Evolutionary conservation across 768 basidiomycete genomes (phyloP), one percentile per base, ranked within the genome.

Genomic region (Pleurotus cornucopiae): DNA sequence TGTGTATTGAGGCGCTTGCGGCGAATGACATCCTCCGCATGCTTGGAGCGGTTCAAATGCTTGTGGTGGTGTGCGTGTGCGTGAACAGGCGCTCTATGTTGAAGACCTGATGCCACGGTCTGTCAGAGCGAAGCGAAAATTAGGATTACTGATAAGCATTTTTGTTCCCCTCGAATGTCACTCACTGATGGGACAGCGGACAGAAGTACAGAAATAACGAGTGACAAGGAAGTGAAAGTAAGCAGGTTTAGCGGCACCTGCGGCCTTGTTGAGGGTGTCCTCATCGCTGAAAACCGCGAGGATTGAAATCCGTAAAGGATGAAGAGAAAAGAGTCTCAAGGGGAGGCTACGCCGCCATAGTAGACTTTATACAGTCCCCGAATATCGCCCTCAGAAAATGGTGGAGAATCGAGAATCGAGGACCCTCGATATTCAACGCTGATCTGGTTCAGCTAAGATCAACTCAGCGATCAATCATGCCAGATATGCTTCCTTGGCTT

Each of bases 171-270:
- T 25, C 23, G 46, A 47, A 47, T 47, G 46, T 20, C 46, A 47
- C 46, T 14, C 41, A 53, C 51, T 53, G 51, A 53, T 43, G 51
- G 51, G 14, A 23, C 37, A 20, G 51, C 21, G 18, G 51, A 18
- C 13, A 53, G 39, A 53, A 53, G 18, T 2, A 38, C 23, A 12
- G 51, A 53, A 23, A 53, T 26, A 53, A 53, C n/a, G 51, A 53
- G 51, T 20, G 51, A 53, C 25, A 53, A 14, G 16, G 51, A 53
- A 53, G 51, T 5, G 51, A 53, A 38, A n/a, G 51, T 53, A 53
- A 53, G 25, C 51, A 53, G 51, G 51, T 41, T 53, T 40, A 53
- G 51, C 21, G 51, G 51, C 39, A 43, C 51, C 51, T 53, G 51
- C 38, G 39, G 39, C 51, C 51, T n/a, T n/a, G 18, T 21, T 20